Percentiles rank a stretch among this genome's conserved stretches.
Conservation (phyloP, 352 stramenopile genomes). For the Phytophthora capsici region DNA sequence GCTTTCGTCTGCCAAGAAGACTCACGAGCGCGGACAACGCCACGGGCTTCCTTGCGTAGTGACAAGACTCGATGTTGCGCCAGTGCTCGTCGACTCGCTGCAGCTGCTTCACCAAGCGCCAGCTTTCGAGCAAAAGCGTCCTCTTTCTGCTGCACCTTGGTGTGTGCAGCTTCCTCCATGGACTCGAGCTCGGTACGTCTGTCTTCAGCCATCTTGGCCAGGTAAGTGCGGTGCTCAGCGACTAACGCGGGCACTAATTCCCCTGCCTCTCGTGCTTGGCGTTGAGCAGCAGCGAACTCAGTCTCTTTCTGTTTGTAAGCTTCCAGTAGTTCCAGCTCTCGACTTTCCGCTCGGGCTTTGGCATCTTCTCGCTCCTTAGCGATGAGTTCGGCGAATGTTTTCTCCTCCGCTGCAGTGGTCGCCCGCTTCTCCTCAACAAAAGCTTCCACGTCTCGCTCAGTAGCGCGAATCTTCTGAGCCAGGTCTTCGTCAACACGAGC, state of each 20-base stretch:
- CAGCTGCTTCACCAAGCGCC: conserved; percentile 67
- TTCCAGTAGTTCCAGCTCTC: conserved; percentile 84
- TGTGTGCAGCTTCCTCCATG: conserved; percentile 40
- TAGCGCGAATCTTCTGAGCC: conserved; percentile 74
- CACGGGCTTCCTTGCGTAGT: conserved; percentile 81
- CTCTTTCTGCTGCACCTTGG: conserved; percentile 68
- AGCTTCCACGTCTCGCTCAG: conserved; percentile 82
- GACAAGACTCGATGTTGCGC: conserved; percentile 77
- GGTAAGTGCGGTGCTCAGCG: conserved; percentile 83
- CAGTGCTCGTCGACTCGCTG: conserved; percentile 74
- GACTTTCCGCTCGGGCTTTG: conserved; percentile 55
- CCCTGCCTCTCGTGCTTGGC: conserved; percentile 65
- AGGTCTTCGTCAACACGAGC: conserved; percentile 80
- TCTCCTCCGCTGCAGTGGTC: conserved; percentile 59
- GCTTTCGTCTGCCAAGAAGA: conserved; percentile 84
- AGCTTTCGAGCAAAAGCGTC: conserved; percentile 85
- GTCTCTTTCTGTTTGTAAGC: conserved; percentile 73
- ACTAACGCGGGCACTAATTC: conserved; percentile 67
- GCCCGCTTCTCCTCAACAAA: conserved; percentile 79
- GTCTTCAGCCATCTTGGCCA: conserved; percentile 85
- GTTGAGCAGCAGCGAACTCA: conserved; percentile 76
- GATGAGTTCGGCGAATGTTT: conserved; percentile 72
- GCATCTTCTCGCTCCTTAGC: conserved; percentile 58
- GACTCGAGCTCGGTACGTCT: conserved; percentile 65
- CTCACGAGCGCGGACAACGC: conserved; percentile 72